Conservation (phyloP, 305 asterid species). For the Striga hermonthica region DNA sequence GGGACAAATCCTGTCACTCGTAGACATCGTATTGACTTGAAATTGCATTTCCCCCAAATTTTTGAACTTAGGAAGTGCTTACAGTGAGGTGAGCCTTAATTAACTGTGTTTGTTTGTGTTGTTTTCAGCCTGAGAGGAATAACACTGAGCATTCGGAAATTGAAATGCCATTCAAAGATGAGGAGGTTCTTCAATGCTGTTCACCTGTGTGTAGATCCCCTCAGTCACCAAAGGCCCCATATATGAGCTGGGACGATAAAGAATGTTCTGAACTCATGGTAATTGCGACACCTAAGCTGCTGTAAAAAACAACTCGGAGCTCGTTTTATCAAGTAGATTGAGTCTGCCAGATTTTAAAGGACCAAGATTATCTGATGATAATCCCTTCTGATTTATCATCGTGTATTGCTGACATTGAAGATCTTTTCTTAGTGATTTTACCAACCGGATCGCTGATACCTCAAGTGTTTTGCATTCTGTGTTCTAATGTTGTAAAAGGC, state of each 20-base stretch:
- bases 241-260: conserved; percentile 45
- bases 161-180: conserved; percentile 41
- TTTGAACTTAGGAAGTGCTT: not conserved
- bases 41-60: not conserved
- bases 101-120: not conserved
- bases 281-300: conserved; percentile 43
- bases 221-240: conserved; percentile 43
- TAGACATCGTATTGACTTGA: too few species aligned
- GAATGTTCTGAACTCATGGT: conserved; percentile 38
- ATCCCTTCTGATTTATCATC: conserved; percentile 10
- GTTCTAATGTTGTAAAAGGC: too few species aligned
- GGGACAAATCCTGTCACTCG: too few species aligned
- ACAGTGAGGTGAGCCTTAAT: not conserved
- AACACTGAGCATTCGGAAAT: conserved; percentile 39
- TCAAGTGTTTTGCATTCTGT: too few species aligned
- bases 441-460: not conserved
- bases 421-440: not conserved
- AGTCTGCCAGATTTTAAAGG: not conserved
- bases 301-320: not conserved
- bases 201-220: conserved; percentile 55
- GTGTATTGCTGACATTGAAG: not conserved
- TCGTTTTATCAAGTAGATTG: not conserved
- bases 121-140: conserved; percentile 40
- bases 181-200: conserved; percentile 25
- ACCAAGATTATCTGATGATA: conserved; percentile 28